phyloP scores from a whole-genome alignment of 176 grass and related monocot genomes.

The Zea mays region Zm-B73-REFERENCE-NAM-5.0 NC_050102.1:1397501-1398000 shows the following conservation, averaged over 20 bases:
- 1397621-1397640: neutral
- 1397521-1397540: neutral
- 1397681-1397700: neutral
- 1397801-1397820: neutral
- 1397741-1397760: neutral
- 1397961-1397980: slow-evolving; percentile 48
- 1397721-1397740: neutral
- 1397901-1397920: neutral
- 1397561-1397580: neutral
- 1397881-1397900: slow-evolving; percentile 37
- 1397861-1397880: slow-evolving; percentile 64
- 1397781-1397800: neutral
- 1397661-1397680: neutral
- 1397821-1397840: slow-evolving; percentile 34
- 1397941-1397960: slow-evolving; percentile 47
- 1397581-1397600: neutral
- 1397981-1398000: slow-evolving; percentile 46
- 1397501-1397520: no score
- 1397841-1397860: slow-evolving; percentile 59
- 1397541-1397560: neutral
- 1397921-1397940: slow-evolving; percentile 71
- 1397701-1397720: slow-evolving; percentile 33
- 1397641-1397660: neutral
- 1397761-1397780: neutral
- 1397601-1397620: neutral